Percentiles rank a stretch among this genome's conserved stretches.
These are phyloP conservation scores for Mycena vulgaris DNA, from an alignment of 768 basidiomycete genomes.

Conservation along the genomic window DNA sequence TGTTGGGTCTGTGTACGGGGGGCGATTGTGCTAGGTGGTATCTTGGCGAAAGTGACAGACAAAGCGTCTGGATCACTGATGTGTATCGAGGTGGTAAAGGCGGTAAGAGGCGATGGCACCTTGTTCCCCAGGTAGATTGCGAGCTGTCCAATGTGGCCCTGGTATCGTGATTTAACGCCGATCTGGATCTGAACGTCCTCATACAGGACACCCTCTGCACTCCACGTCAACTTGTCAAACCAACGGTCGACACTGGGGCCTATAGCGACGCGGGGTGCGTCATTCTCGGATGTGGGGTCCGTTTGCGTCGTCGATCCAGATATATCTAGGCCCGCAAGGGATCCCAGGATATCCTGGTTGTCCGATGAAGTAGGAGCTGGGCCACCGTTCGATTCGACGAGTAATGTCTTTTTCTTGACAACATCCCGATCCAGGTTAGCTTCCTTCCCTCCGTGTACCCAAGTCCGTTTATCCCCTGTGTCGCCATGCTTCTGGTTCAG, in stretches of 20 bases:
- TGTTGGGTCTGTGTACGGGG: slow-evolving; percentile 94
- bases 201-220: slow-evolving; percentile 90
- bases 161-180: slow-evolving; percentile 96
- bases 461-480: slow-evolving; percentile 95
- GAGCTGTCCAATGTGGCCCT: slow-evolving; percentile 93
- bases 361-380: slow-evolving; percentile 55
- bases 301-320: slow-evolving; percentile 50
- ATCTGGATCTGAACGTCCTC: slow-evolving; percentile 97
- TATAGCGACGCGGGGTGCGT: slow-evolving; percentile 70
- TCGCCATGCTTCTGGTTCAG: slow-evolving; percentile 92
- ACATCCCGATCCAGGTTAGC: slow-evolving; percentile 85
- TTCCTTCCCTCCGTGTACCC: slow-evolving; percentile 96
- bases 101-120: slow-evolving; percentile 87
- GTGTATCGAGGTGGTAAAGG: slow-evolving; percentile 89
- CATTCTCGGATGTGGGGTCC: slow-evolving; percentile 46
- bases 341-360: slow-evolving; percentile 74
- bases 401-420: slow-evolving; percentile 66
- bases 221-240: slow-evolving; percentile 88
- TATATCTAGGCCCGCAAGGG: slow-evolving; percentile 88
- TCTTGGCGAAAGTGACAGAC: slow-evolving; percentile 89
- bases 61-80: slow-evolving; percentile 83
- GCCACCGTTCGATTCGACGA: slow-evolving; percentile 54
- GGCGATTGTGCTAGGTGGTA: slow-evolving; percentile 86
- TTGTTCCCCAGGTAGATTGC: slow-evolving; percentile 99
- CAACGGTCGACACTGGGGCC: slow-evolving; percentile 89